Conservation (phyloP, 495 filamentous ascomycete species). For the Penicillium samsonianum region DNA sequence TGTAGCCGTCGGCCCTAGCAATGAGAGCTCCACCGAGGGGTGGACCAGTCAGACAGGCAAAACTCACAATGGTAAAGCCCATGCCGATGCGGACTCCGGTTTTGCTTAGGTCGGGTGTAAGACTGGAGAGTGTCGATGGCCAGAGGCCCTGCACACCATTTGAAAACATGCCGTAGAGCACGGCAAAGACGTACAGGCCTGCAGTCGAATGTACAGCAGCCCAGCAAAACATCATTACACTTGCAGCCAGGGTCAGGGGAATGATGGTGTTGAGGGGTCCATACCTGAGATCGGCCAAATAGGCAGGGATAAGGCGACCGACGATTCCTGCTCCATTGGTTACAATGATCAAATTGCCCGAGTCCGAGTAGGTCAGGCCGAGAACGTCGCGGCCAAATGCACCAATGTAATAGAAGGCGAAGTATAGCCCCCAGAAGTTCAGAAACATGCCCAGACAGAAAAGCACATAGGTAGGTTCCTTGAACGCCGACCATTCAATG, state of each 20-base stretch:
- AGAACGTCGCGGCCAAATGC: conserved; percentile 55
- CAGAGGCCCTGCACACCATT: conserved; percentile 64
- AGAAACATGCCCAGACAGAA: conserved; percentile 58
- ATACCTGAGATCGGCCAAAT: conserved; percentile 53
- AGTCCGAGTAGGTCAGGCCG: conserved; percentile 28
- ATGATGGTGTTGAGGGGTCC: conserved; percentile 57
- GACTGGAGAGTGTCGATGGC: conserved; percentile 54
- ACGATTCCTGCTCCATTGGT: conserved; percentile 63
- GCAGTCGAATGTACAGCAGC: conserved; percentile 38
- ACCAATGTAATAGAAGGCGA: conserved; percentile 66
- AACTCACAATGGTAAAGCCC: conserved; percentile 66
- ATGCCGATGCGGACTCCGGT: conserved; percentile 69
- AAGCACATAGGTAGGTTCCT: conserved; percentile 59
- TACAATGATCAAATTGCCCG: conserved; percentile 56
- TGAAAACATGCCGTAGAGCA: conserved; percentile 57
- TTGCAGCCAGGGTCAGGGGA: conserved; percentile 40
- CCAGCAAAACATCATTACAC: conserved; percentile 32
- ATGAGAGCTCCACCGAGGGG: conserved; percentile 64
- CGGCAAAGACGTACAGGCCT: conserved; percentile 57
- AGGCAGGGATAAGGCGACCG: conserved; percentile 59
- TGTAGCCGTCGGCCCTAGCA: conserved; percentile 45
- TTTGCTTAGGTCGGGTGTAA: conserved; percentile 61
- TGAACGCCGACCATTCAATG: conserved; percentile 61
- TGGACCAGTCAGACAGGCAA: conserved; percentile 67
- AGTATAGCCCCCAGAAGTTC: conserved; percentile 61